Evolutionary conservation across 768 basidiomycete species (phyloP).

Genomic region (Lactarius psammicola): DNA sequence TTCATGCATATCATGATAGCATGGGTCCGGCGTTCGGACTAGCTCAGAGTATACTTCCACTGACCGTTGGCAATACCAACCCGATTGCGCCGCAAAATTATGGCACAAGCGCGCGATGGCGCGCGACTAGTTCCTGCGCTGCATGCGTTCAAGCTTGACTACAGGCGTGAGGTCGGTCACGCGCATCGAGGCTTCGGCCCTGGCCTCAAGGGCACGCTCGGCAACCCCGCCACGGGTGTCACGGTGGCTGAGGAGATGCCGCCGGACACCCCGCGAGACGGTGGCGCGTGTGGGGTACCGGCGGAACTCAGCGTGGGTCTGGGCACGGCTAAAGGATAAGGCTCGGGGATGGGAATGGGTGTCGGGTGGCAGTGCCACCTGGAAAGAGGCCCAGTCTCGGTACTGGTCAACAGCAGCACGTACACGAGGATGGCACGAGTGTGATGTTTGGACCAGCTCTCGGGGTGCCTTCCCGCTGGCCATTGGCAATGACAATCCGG

Average conservation of each 20-base stretch:
- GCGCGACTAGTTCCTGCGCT: constrained; percentile 56
- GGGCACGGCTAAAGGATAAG: background rate
- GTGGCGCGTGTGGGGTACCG: background rate
- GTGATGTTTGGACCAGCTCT: background rate
- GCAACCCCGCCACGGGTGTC: background rate
- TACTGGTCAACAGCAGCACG: background rate
- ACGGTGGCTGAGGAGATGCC: background rate
- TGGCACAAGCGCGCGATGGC: no score
- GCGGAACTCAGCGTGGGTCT: constrained; percentile 25
- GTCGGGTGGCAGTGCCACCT: background rate
- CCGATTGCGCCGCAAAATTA: no score
- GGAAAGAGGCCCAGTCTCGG: background rate
- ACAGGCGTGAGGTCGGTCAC: constrained; percentile 40
- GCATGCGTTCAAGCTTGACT: constrained; percentile 54
- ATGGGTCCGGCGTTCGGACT: no score
- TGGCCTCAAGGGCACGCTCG: background rate
- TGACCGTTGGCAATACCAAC: no score
- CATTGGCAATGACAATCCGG: background rate
- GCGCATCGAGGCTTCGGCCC: constrained; percentile 16
- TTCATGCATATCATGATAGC: no score
- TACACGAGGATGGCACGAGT: background rate
- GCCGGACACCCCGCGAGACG: background rate
- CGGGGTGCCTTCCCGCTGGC: background rate
- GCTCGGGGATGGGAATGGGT: background rate
- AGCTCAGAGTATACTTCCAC: no score